These are phyloP conservation scores for Psilocybe cyanescens DNA, from an alignment of 768 basidiomycete genomes.

Conservation along the genomic window DNA sequence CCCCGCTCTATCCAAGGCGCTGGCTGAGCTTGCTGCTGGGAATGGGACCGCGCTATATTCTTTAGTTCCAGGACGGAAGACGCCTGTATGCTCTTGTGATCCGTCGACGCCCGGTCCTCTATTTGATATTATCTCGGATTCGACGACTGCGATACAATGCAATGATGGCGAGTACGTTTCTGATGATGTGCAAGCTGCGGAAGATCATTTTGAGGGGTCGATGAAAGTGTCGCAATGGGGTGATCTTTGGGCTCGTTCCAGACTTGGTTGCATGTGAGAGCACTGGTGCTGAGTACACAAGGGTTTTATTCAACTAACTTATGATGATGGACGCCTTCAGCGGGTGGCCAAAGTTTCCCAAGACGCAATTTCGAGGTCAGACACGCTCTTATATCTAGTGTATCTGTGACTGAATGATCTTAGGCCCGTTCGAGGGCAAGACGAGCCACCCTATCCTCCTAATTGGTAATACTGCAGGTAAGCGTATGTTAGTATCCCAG, in stretches of 20 bases:
- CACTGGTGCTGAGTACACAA: no score
- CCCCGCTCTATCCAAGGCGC: constrained; percentile 33
- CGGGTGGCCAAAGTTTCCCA: constrained; percentile 7
- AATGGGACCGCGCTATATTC: constrained; percentile 22
- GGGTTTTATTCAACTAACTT: not conserved
- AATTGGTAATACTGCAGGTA: constrained; percentile 45
- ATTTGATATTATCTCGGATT: not conserved
- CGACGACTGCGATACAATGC: constrained; percentile 29
- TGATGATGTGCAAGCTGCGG: constrained; percentile 26
- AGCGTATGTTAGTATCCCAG: not conserved
- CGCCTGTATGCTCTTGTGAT: not conserved
- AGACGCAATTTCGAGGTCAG: constrained; percentile 13
- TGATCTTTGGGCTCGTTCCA: constrained; percentile 33
- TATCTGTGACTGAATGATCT: not conserved
- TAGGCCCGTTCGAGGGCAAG: constrained; percentile 38
- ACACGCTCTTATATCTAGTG: not conserved
- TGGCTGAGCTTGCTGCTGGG: constrained; percentile 36
- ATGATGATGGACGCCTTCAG: not conserved
- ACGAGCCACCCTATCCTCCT: constrained; percentile 43
- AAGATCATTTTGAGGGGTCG: constrained; percentile 30
- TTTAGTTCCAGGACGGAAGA: not conserved
- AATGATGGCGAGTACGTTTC: constrained; percentile 39
- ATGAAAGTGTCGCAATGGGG: constrained; percentile 31
- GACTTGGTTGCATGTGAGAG: constrained; percentile 34
- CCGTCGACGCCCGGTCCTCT: not conserved